phyloP scores from a whole-genome alignment of 2,329 filamentous ascomycete genomes.

The Paraphoma sp. region DNA sequence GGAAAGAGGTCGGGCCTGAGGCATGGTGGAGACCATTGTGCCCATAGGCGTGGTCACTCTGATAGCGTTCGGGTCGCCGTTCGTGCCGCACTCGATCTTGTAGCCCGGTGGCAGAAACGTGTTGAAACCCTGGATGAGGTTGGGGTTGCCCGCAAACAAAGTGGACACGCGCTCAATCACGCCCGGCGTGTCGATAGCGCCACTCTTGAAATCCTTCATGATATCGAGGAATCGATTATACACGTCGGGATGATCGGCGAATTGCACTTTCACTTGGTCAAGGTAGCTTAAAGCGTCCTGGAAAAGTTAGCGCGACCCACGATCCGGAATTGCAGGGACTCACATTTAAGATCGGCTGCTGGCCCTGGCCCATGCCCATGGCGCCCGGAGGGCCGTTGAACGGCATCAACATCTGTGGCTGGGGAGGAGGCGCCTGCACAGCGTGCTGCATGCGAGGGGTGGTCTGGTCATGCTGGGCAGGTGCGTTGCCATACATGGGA shows the following conservation, averaged over 20 bases:
- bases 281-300: slow-evolving; percentile 90
- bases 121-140: slow-evolving; percentile 96
- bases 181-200: slow-evolving; percentile 97
- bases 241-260: slow-evolving; percentile 94
- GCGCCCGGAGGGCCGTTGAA: slow-evolving; percentile 56
- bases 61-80: slow-evolving; percentile 94
- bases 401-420: slow-evolving; percentile 60
- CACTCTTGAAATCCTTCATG: slow-evolving; percentile 99
- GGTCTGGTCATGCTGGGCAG: slow-evolving; percentile 64
- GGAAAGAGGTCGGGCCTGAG: slow-evolving; percentile 55
- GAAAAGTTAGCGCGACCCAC: slow-evolving; percentile 7
- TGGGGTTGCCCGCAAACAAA: slow-evolving; percentile 93
- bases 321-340: background rate
- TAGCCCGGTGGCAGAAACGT: slow-evolving; percentile 96
- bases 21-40: slow-evolving; percentile 92
- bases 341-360: slow-evolving; percentile 79
- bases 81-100: slow-evolving; percentile 92
- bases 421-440: slow-evolving; percentile 59
- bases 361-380: slow-evolving; percentile 72
- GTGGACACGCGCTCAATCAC: slow-evolving; percentile 97
- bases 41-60: slow-evolving; percentile 96
- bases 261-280: slow-evolving; percentile 98
- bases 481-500: slow-evolving; percentile 74
- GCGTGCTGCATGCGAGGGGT: slow-evolving; percentile 67
- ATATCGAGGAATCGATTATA: slow-evolving; percentile 98